Evolutionary conservation across 148 eudicot species (phyloP), one percentile per base, ranked within the genome.

Genomic region (Vaccinium darrowii): DNA sequence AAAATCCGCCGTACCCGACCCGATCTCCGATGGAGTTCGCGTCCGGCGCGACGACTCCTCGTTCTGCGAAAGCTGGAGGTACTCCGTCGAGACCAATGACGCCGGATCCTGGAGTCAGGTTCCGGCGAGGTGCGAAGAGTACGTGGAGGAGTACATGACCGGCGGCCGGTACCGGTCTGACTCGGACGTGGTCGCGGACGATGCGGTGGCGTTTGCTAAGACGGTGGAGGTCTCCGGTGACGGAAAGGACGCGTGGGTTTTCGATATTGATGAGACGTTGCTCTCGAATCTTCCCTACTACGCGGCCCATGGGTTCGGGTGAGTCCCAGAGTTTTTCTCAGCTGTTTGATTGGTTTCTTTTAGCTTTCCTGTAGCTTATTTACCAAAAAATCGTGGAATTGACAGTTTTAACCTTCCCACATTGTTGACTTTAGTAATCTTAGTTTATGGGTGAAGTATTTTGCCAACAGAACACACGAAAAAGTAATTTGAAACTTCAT

Each of bases 221-320:
- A 51, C 11, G 8, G 53, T 51, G 58, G 54, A 81, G 4, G 21
- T 93, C 47, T n/a, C 87, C 56, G 87, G 85, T 7, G 88, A 93
- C 69, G 98, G 95, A 0, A 87, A 81, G 79, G 94, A 92, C 72
- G 96, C 91, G 49, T 95, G 98, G 98, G 85, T 94, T 5, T 95
- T 95, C 58, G 98, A 96, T 82, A 88, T 96, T 78, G 98, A 96
- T 53, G 97, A 96, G 88, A 96, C 98, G 6, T 85, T 96, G 86
- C 90, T 94, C 19, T 88, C 93, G 0, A 93, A 94, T 82, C 60
- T 92, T 25, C 97, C 95, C 5, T 93, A 88, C 85, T 94, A 93
- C 79, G 86, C 84, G 8, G 81, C 5, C 62, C 90, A 91, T 81
- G 95, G 92, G 23, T 96, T 77, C 82, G 97, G 98, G 98, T 94